Conservation (phyloP, 2,329 filamentous ascomycete species). For the Fusarium oligoseptatum region DNA sequence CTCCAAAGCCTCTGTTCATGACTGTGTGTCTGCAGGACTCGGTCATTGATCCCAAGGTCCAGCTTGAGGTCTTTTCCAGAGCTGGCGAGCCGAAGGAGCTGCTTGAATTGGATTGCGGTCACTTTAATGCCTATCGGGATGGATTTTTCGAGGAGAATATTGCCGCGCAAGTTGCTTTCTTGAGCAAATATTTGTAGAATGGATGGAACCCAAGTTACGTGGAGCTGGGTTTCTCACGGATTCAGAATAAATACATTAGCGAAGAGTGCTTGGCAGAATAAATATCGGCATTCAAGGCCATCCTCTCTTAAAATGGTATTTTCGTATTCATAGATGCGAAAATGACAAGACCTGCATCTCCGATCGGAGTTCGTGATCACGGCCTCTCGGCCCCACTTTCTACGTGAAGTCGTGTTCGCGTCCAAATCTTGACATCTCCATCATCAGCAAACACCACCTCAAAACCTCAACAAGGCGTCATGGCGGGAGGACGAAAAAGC, state of each 20-base stretch:
- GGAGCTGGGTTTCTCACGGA: not conserved
- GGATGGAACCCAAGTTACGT: not conserved
- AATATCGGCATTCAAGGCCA: not conserved
- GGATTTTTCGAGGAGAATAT: not conserved
- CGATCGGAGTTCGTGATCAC: not conserved
- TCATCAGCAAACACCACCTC: not conserved
- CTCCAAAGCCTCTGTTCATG: not conserved
- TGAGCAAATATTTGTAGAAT: not conserved
- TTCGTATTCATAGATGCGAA: too few relatives aligned
- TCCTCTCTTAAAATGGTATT: too few relatives aligned
- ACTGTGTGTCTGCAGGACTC: not conserved
- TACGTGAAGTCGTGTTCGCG: slow-evolving; percentile 39
- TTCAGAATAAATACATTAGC: not conserved
- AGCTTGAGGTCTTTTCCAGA: not conserved
- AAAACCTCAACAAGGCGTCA: slow-evolving; percentile 37
- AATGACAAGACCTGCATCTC: too few relatives aligned
- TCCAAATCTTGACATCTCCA: slow-evolving; percentile 10
- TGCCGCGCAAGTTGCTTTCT: not conserved
- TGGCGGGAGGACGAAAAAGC: slow-evolving; percentile 67
- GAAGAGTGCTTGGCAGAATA: not conserved
- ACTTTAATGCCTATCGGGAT: not conserved
- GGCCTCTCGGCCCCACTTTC: slow-evolving; percentile 14
- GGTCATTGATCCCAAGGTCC: not conserved
- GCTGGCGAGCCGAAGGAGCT: not conserved
- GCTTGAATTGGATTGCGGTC: not conserved